These are phyloP conservation scores for Globisporangium radiosum DNA, from an alignment of 352 stramenopile species.

Conservation along the genomic window DNA sequence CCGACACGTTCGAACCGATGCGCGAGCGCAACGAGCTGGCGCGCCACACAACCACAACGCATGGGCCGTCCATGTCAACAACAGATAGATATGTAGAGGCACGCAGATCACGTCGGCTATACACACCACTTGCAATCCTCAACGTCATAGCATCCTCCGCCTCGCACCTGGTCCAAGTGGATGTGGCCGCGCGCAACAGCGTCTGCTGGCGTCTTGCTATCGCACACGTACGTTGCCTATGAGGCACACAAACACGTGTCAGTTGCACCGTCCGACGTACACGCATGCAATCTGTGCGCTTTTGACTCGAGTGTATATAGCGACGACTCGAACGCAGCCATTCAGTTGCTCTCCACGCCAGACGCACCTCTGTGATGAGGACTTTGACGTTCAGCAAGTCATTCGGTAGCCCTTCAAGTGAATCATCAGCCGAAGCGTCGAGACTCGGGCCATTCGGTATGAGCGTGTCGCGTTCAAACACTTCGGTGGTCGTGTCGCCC, in stretches of 20 bases:
- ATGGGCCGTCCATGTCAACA: neutral
- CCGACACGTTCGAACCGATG: slow-evolving; percentile 43
- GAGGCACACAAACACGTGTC: neutral
- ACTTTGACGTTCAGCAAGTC: slow-evolving; percentile 63
- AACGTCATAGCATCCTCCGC: neutral
- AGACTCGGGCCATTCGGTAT: neutral
- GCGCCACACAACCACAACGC: neutral
- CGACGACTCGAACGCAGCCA: too few species aligned
- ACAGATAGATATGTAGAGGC: neutral
- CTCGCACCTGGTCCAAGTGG: slow-evolving; percentile 61
- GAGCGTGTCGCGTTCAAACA: slow-evolving; percentile 26
- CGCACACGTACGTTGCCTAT: slow-evolving; percentile 63
- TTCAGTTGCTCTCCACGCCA: neutral
- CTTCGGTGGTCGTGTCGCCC: slow-evolving; percentile 64
- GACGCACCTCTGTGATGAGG: slow-evolving; percentile 73
- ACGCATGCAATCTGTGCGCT: too few species aligned
- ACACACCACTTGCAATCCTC: neutral
- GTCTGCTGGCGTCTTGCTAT: slow-evolving; percentile 35
- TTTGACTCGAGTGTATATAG: too few species aligned
- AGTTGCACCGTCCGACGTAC: too few species aligned
- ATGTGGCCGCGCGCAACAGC: slow-evolving; percentile 57
- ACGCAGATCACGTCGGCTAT: neutral
- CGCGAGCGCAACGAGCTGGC: slow-evolving; percentile 29
- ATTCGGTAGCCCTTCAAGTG: neutral
- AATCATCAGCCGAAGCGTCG: neutral